Percentiles rank a stretch among this genome's conserved stretches.
Evolutionary conservation across 164 flowering plant genomes (phyloP).

Genomic region (Annona cherimola): DNA sequence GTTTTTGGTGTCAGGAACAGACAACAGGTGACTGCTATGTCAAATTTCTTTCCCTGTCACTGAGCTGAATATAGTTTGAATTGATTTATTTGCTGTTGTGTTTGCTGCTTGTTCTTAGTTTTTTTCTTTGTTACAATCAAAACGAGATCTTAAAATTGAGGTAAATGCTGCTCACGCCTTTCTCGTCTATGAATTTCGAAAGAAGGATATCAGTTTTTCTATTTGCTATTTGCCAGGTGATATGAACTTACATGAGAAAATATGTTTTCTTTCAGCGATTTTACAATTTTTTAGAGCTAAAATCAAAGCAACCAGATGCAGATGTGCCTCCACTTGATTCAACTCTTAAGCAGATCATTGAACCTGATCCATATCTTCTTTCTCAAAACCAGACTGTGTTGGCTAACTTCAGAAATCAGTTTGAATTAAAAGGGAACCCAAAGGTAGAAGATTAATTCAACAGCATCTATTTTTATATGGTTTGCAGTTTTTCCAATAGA

Average conservation of each 20-base stretch:
- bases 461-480: neutral
- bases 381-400: constrained; percentile 40
- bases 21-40: too few relatives aligned
- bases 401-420: constrained; percentile 46
- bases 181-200: neutral
- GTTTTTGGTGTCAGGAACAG: too few relatives aligned
- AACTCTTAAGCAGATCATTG: constrained; percentile 65
- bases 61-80: too few relatives aligned
- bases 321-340: constrained; percentile 79
- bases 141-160: neutral
- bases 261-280: constrained; percentile 56
- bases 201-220: neutral
- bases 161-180: neutral
- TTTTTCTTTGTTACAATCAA: neutral
- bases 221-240: neutral
- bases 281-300: constrained; percentile 64
- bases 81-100: too few relatives aligned
- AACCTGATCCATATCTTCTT: constrained; percentile 70
- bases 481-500: neutral
- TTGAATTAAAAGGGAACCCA: constrained; percentile 74
- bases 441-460: constrained; percentile 39
- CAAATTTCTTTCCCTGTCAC: too few relatives aligned
- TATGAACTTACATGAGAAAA: neutral
- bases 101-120: too few relatives aligned
- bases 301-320: constrained; percentile 69